A percentile compares a stretch with the other conserved stretches of the same genome.
phyloP scores from a whole-genome alignment of 768 basidiomycete genomes.

The Serendipita sp. region DNA sequence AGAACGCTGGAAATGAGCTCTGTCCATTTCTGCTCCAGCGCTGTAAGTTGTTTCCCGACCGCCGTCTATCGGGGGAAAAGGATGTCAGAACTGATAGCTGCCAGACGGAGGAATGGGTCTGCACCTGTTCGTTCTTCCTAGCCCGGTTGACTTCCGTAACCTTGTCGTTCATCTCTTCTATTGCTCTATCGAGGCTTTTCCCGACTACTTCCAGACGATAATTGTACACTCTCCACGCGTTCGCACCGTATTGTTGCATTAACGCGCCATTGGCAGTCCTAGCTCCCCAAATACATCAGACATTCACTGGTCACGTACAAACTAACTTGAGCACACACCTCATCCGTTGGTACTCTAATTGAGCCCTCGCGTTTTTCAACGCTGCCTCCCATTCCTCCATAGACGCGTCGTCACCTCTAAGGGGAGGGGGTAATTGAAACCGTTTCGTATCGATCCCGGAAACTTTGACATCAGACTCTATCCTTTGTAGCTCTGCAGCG shows the following conservation, averaged over 20 bases:
- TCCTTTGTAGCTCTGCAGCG: constrained; percentile 56
- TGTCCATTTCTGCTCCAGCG: constrained; percentile 81
- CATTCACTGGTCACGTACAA: not conserved
- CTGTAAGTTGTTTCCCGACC: constrained; percentile 61
- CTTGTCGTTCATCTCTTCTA: constrained; percentile 64
- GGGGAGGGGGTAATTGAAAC: constrained; percentile 59
- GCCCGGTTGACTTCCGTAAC: constrained; percentile 79
- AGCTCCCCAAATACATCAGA: not conserved
- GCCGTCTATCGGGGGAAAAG: constrained; percentile 36
- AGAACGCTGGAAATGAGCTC: constrained; percentile 79
- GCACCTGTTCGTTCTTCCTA: constrained; percentile 72
- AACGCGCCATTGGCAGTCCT: constrained; percentile 76
- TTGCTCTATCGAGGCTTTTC: constrained; percentile 48
- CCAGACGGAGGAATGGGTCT: not conserved
- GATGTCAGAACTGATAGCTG: not conserved
- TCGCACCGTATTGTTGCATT: constrained; percentile 72
- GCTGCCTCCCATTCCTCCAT: constrained; percentile 67
- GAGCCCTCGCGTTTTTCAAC: constrained; percentile 60
- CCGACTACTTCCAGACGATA: constrained; percentile 68
- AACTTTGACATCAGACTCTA: constrained; percentile 51
- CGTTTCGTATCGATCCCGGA: constrained; percentile 54
- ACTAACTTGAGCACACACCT: constrained; percentile 33
- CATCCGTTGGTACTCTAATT: constrained; percentile 71
- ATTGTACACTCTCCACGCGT: constrained; percentile 87
- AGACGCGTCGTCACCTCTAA: constrained; percentile 36